Conservation (phyloP, 345 rosid genomes). For the Durio zibethinus region DNA sequence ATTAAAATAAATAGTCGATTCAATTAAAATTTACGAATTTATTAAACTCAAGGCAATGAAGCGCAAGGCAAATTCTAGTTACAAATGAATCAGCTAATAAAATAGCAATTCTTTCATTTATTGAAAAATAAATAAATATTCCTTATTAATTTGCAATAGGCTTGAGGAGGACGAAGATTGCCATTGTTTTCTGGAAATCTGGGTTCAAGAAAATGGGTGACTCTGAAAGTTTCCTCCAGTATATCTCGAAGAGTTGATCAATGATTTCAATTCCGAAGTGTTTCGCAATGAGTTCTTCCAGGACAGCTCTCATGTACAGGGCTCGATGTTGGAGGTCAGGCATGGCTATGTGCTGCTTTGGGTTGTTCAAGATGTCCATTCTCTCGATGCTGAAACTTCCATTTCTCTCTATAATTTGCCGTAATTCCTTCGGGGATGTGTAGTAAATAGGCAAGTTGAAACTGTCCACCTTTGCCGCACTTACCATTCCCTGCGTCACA, state of each 20-base stretch:
- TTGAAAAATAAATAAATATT: too few species aligned
- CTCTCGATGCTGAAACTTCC: neutral
- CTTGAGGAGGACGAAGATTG: neutral
- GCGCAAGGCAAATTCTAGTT: too few species aligned
- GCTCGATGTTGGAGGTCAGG: neutral
- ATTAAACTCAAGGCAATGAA: too few species aligned
- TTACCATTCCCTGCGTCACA: neutral
- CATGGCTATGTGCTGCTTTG: neutral
- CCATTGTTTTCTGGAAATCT: neutral
- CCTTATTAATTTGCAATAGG: neutral
- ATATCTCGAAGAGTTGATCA: neutral
- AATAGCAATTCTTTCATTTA: too few species aligned
- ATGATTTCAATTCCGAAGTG: neutral
- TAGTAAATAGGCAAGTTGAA: neutral
- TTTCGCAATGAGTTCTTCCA: neutral
- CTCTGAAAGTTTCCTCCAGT: neutral
- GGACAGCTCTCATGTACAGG: neutral
- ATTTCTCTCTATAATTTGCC: neutral
- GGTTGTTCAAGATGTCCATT: neutral
- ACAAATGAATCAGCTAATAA: too few species aligned
- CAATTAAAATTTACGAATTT: too few species aligned
- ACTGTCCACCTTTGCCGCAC: neutral
- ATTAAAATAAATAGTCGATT: too few species aligned
- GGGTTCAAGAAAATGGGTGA: neutral
- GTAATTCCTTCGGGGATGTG: neutral